Percentiles rank a stretch among this genome's conserved stretches.
Conservation (phyloP, 2,329 filamentous ascomycete species). For the Colletotrichum ledebouriae region DNA sequence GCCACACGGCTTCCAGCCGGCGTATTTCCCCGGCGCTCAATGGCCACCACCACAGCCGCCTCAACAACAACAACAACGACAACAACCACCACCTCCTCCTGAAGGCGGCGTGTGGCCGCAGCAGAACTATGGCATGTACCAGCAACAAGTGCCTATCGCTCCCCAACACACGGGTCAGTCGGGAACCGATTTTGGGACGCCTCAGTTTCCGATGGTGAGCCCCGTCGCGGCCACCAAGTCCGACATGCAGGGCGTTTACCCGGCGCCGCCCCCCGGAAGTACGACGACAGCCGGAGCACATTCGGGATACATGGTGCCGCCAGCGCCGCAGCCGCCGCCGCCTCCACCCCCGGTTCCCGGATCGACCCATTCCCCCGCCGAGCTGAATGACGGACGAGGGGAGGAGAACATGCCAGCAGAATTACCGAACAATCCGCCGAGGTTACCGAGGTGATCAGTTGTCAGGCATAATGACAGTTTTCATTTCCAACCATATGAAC, state of each 20-base stretch:
- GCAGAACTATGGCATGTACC: conserved; percentile 43
- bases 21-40: conserved; percentile 35
- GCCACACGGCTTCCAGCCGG: conserved; percentile 38
- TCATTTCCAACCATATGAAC: neutral
- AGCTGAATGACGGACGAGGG: conserved; percentile 36
- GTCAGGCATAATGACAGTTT: neutral
- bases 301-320: conserved; percentile 15
- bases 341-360: conserved; percentile 5
- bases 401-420: conserved; percentile 41
- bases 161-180: conserved; percentile 42
- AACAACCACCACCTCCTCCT: conserved; percentile 25
- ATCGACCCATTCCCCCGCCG: conserved; percentile 30
- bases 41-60: conserved; percentile 38
- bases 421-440: conserved; percentile 37
- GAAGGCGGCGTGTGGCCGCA: conserved; percentile 41
- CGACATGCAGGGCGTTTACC: conserved; percentile 31
- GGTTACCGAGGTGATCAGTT: conserved; percentile 30
- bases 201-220: conserved; percentile 42
- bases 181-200: conserved; percentile 32
- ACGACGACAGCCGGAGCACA: neutral
- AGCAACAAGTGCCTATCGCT: conserved; percentile 44
- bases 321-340: conserved; percentile 1
- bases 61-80: conserved; percentile 10
- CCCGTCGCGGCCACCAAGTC: conserved; percentile 38
- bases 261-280: conserved; percentile 31